Conservation (phyloP, 805 yeast species). For the Yamadazyma kitorensis region DNA sequence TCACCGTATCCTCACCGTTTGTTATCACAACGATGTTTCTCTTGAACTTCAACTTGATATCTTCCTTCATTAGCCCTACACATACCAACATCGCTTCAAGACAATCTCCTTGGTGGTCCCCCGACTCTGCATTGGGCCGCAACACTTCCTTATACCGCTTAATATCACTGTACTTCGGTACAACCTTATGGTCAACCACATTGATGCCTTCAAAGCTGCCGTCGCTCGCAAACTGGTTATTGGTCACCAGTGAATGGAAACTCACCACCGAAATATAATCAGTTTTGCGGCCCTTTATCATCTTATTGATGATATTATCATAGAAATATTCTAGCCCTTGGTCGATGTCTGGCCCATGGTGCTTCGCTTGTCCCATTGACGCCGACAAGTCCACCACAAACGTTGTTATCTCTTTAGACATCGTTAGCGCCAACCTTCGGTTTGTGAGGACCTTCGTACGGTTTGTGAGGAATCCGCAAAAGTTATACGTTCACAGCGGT, state of each 20-base stretch:
- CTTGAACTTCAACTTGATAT: conserved; percentile 27
- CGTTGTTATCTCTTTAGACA: conserved; percentile 38
- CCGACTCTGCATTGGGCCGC: conserved; percentile 8
- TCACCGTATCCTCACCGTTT: conserved; percentile 13
- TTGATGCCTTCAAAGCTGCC: conserved; percentile 19
- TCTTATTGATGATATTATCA: conserved; percentile 22
- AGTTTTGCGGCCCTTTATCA: conserved; percentile 32
- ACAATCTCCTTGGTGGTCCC: conserved; percentile 14
- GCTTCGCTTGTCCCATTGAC: conserved; percentile 2
- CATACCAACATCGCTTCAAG: conserved; percentile 35
- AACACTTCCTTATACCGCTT: conserved; percentile 9
- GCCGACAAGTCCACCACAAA: conserved; percentile 50
- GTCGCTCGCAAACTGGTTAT: conserved; percentile 14
- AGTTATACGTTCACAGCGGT: too few relatives aligned
- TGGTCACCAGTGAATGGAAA: conserved; percentile 20
- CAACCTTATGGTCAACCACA: conserved; percentile 17
- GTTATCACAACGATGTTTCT: conserved; percentile 39
- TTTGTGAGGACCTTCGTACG: too few relatives aligned
- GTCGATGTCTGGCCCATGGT: conserved; percentile 2
- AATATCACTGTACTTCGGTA: conserved; percentile 19
- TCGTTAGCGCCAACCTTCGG: too few relatives aligned
- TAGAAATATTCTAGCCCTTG: conserved; percentile 40
- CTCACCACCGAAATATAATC: conserved; percentile 36
- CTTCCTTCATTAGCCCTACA: conserved; percentile 28
- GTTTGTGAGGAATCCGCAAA: too few relatives aligned